A percentile compares a stretch with the other conserved stretches of the same genome.
These are phyloP conservation scores for Manihot esculenta DNA, from an alignment of 441 rosid species.

Conservation along the genomic window DNA sequence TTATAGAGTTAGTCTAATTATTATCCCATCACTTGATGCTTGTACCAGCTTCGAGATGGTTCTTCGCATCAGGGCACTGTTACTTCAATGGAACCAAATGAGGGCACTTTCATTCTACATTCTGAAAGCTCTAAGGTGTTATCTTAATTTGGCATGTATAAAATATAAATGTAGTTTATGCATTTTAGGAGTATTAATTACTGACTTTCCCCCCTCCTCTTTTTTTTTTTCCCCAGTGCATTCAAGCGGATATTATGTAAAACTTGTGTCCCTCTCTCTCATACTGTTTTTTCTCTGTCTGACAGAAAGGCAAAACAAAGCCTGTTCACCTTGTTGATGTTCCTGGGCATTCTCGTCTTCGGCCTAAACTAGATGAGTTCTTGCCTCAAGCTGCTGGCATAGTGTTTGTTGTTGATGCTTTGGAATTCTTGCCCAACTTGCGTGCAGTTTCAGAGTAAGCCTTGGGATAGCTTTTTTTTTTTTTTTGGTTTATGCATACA, in stretches of 20 bases:
- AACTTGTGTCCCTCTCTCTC: neutral
- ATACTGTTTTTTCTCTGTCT: slow-evolving; percentile 1
- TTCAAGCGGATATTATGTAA: neutral
- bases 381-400: slow-evolving; percentile 85
- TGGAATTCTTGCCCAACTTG: slow-evolving; percentile 77
- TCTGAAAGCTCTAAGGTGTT: slow-evolving; percentile 60
- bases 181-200: neutral
- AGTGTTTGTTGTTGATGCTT: slow-evolving; percentile 80
- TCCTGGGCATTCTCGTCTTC: slow-evolving; percentile 91
- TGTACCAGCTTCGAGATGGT: slow-evolving; percentile 78
- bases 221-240: no score
- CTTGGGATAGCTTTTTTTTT: slow-evolving; percentile 2
- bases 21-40: slow-evolving; percentile 18
- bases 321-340: slow-evolving; percentile 89
- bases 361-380: slow-evolving; percentile 70
- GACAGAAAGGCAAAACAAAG: slow-evolving; percentile 60
- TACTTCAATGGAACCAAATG: slow-evolving; percentile 91
- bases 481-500: neutral
- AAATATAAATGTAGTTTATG: neutral
- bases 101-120: slow-evolving; percentile 66
- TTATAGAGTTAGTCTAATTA: slow-evolving; percentile 17
- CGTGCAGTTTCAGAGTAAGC: slow-evolving; percentile 67
- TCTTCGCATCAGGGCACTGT: slow-evolving; percentile 76
- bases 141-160: slow-evolving; percentile 21
- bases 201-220: neutral